Evolutionary conservation across 2,329 filamentous ascomycete genomes (phyloP), one percentile per base, ranked within the genome.

Genomic region (Aspergillus tanneri): DNA sequence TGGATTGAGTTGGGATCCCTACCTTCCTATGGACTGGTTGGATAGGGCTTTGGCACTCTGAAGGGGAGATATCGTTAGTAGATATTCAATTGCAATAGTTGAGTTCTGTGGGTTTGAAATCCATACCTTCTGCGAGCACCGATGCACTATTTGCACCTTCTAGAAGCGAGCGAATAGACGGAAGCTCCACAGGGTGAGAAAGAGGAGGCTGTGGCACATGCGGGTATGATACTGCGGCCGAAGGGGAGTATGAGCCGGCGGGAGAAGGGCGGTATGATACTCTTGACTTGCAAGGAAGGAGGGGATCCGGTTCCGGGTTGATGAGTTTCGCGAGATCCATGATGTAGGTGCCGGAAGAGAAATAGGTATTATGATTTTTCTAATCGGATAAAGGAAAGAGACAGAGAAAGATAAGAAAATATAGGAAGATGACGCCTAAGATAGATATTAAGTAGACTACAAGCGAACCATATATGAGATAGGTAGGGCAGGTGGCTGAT

Each of bases 91-190:
- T 18, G 22, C 4, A 23, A 3, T 12, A 16, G n/a, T n/a, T n/a
- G n/a, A 8, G 18, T 8, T 12, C 14, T 43, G 28, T 5, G 18
- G 11, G 19, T 8, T 14, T 10, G 43, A 77, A 75, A 28, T 46
- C 23, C 62, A 57, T 63, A 69, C 68, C 66, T 22, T 64, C 54
- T 61, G 60, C 57, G 44, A 63, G 65, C 41, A 47, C 60, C 52
- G 79, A 82, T 60, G 78, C 85, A 60, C 83, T 84, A 70, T 93
- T 88, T 45, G 90, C 88, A 62, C 92, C 81, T 53, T 87, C 87
- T 43, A 97, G 78, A 48, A 97, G 80, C 69, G 90, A 92, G 28
- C 90, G 96, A 69, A 97, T 96, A 30, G 92, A 96, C 14, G 92
- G 92, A 49, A 97, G 77, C 41, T 72, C 70, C n/a, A 66, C 67